phyloP scores from a whole-genome alignment of 148 eudicot genomes.

The Rhododendron simsii region DNA sequence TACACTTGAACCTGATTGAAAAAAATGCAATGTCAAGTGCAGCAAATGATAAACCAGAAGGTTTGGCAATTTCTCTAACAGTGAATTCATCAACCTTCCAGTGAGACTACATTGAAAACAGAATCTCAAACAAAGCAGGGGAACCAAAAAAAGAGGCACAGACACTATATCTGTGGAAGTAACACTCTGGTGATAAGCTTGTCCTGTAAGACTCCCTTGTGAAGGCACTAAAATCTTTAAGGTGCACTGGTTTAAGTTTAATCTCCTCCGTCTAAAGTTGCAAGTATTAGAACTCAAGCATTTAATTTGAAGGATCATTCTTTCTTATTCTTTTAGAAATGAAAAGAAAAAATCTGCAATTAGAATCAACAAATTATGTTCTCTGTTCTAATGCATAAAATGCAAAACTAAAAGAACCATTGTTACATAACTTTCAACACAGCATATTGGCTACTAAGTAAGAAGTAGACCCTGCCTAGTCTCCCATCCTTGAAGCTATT shows the following conservation, averaged over 20 bases:
- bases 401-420: not conserved
- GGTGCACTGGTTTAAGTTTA: not conserved
- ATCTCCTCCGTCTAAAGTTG: not conserved
- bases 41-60: not conserved
- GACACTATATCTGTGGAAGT: not conserved
- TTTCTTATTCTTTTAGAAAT: not conserved
- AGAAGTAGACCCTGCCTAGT: not conserved
- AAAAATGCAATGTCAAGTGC: constrained; percentile 3
- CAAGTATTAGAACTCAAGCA: not conserved
- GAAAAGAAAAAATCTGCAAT: not conserved
- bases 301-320: not conserved
- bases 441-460: not conserved
- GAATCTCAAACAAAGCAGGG: not conserved
- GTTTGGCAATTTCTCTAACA: constrained; percentile 2
- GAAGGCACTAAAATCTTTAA: not conserved
- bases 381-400: not conserved
- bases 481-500: not conserved
- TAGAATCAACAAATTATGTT: not conserved
- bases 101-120: not conserved
- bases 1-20: constrained; percentile 82
- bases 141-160: not conserved
- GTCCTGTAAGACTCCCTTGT: not conserved
- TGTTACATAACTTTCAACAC: not conserved
- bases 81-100: not conserved
- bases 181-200: not conserved